A percentile compares a stretch with the other conserved stretches of the same genome.
Evolutionary conservation across 495 filamentous ascomycete genomes (phyloP).

Genomic region (Xylaria nigripes): DNA sequence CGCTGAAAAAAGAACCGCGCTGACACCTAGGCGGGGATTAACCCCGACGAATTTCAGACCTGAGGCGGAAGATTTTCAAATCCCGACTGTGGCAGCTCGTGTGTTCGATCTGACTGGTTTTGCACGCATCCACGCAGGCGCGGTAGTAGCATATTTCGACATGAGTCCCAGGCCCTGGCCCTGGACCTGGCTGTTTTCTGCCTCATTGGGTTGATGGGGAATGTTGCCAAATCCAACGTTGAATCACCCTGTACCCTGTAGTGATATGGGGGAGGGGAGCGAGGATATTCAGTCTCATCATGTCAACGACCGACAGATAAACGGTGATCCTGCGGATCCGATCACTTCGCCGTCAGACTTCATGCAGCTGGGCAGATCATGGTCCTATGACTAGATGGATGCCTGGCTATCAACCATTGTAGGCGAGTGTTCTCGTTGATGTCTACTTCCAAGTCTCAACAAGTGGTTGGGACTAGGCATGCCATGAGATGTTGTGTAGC

Average conservation of each 20-base stretch:
- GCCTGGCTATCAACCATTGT: constrained; percentile 4
- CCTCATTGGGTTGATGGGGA: no score
- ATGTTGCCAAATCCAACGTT: no score
- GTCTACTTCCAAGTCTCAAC: constrained; percentile 2
- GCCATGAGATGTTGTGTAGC: background rate
- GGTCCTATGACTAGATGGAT: constrained; percentile 6
- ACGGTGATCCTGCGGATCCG: no score
- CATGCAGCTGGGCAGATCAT: constrained; percentile 2
- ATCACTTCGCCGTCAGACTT: background rate
- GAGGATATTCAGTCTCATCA: no score
- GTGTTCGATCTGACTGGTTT: background rate
- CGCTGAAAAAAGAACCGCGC: background rate
- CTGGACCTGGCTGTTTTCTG: no score
- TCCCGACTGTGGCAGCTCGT: background rate
- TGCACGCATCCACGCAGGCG: background rate
- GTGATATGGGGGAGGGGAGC: no score
- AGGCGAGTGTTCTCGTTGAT: constrained; percentile 2
- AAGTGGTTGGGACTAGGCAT: constrained; percentile 1
- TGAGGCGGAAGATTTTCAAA: background rate
- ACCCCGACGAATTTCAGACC: background rate
- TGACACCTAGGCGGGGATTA: background rate
- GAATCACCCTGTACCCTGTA: no score
- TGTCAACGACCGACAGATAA: no score
- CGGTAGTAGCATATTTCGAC: background rate
- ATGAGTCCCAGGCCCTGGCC: no score